phyloP scores from a whole-genome alignment of 371 early-diverging fungal species.

The Mortierella sp. region DNA sequence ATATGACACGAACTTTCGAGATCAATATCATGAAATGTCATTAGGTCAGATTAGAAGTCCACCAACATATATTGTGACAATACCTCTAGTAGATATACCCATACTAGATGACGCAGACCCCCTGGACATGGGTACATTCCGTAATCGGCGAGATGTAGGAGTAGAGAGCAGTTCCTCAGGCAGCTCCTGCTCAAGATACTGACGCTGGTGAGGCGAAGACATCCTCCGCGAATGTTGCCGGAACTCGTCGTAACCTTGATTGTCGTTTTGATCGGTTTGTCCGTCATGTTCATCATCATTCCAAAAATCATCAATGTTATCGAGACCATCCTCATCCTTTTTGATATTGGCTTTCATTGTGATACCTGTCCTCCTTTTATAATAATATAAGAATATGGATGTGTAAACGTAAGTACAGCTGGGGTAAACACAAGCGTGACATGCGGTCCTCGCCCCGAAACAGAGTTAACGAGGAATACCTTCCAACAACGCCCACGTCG shows the following conservation, averaged over 20 bases:
- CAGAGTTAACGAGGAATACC: slow-evolving; percentile 11
- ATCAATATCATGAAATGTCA: background rate
- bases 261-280: background rate
- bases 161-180: slow-evolving; percentile 40
- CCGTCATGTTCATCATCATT: slow-evolving; percentile 14
- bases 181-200: slow-evolving; percentile 36
- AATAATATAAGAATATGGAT: background rate
- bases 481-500: slow-evolving; percentile 52
- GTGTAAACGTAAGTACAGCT: too few species aligned
- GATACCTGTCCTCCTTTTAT: slow-evolving; percentile 44
- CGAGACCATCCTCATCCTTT: slow-evolving; percentile 52
- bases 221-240: background rate
- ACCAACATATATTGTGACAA: background rate
- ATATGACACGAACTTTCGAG: background rate
- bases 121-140: slow-evolving; percentile 20
- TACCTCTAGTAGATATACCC: slow-evolving; percentile 10
- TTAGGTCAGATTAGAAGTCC: background rate
- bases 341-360: slow-evolving; percentile 50
- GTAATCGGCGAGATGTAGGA: slow-evolving; percentile 38
- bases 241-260: background rate
- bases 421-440: background rate
- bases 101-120: slow-evolving; percentile 14
- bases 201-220: background rate
- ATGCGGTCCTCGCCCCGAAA: background rate
- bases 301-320: slow-evolving; percentile 57